Percentiles rank a stretch among this genome's conserved stretches.
Evolutionary conservation across 1,284 basidiomycete species (phyloP).

Genomic region (Phlebopus sp.): DNA sequence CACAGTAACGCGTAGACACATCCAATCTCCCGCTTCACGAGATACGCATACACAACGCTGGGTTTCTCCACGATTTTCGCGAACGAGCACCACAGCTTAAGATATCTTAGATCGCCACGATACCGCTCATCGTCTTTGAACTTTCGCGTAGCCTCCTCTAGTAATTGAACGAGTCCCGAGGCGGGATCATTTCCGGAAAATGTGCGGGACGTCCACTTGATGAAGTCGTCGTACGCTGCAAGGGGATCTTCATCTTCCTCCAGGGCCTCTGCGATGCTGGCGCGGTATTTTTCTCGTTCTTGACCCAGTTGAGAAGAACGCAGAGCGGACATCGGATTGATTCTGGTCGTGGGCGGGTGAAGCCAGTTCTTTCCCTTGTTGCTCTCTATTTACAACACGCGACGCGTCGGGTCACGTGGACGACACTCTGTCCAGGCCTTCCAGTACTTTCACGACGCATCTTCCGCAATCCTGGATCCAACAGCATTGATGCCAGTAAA

Average conservation of each 20-base stretch:
- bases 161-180: constrained; percentile 64
- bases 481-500: constrained; percentile 28
- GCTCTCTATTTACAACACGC: constrained; percentile 20
- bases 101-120: constrained; percentile 83
- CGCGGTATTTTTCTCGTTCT: constrained; percentile 35
- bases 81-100: constrained; percentile 86
- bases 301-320: constrained; percentile 33
- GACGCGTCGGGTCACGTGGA: constrained; percentile 33
- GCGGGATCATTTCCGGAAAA: constrained; percentile 42
- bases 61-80: constrained; percentile 61
- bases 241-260: constrained; percentile 63
- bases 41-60: constrained; percentile 65
- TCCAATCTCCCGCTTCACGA: constrained; percentile 79
- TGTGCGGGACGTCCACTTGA: constrained; percentile 60
- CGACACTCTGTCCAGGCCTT: neutral
- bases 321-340: constrained; percentile 21
- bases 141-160: constrained; percentile 73
- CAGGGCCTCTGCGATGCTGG: constrained; percentile 37
- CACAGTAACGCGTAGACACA: constrained; percentile 77
- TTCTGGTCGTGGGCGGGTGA: constrained; percentile 3
- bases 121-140: constrained; percentile 83
- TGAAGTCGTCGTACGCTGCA: constrained; percentile 54
- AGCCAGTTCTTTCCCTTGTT: constrained; percentile 5
- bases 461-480: constrained; percentile 19
- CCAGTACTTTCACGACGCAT: neutral